Evolutionary conservation across 176 grass and related monocot genomes (phyloP).

Genomic region (Oryza meyeriana): DNA sequence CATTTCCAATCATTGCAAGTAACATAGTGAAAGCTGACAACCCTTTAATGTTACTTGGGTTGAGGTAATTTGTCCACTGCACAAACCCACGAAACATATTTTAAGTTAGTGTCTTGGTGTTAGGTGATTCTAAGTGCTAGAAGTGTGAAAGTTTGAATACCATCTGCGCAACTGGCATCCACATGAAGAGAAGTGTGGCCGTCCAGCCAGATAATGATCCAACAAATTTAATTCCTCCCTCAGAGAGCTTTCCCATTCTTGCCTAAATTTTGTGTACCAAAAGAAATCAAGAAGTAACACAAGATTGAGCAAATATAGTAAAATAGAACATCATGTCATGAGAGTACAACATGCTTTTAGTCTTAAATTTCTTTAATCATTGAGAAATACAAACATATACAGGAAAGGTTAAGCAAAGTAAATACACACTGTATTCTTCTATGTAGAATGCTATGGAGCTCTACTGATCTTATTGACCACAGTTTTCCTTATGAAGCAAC

Average conservation of each 20-base stretch:
- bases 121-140: conserved; percentile 24
- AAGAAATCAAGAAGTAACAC: conserved; percentile 34
- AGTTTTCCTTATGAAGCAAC: conserved; percentile 13
- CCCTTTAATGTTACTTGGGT: conserved; percentile 97
- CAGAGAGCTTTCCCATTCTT: conserved; percentile 77
- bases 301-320: conserved; percentile 16
- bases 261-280: conserved; percentile 51
- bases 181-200: conserved; percentile 99
- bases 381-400: background rate
- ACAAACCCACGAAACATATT: conserved; percentile 38
- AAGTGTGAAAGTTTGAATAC: conserved; percentile 45
- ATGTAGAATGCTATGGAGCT: background rate
- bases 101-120: conserved; percentile 11
- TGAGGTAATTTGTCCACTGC: conserved; percentile 99
- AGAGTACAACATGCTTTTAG: conserved; percentile 3
- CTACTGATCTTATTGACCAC: background rate
- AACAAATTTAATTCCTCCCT: conserved; percentile 54
- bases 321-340: background rate
- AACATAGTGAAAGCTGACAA: conserved; percentile 97
- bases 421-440: background rate
- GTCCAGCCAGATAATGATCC: conserved; percentile 93
- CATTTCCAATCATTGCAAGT: conserved; percentile 97
- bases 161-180: conserved; percentile 97
- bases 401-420: conserved; percentile 8
- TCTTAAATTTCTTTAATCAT: conserved; percentile 3